Evolutionary conservation across 345 rosid species (phyloP).

Genomic region (Euphorbia pulcherrima): DNA sequence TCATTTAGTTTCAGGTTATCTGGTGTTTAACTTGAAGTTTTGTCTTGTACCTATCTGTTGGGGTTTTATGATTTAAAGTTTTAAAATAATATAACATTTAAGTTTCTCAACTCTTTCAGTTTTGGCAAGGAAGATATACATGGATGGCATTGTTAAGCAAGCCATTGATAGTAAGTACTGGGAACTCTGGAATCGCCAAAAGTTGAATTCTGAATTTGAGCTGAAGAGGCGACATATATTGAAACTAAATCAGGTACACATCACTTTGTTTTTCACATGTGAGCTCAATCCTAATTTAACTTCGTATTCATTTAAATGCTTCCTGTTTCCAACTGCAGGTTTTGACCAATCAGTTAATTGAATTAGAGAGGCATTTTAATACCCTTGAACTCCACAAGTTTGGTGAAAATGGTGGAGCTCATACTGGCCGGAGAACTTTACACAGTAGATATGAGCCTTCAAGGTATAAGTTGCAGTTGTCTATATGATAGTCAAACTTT

Average conservation of each 20-base stretch:
- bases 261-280: constrained; percentile 13
- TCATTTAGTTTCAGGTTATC: neutral
- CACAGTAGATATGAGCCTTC: constrained; percentile 54
- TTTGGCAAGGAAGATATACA: constrained; percentile 66
- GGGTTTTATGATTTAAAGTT: neutral
- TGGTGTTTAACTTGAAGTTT: neutral
- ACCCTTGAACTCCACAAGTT: constrained; percentile 74
- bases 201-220: constrained; percentile 79
- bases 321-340: constrained; percentile 47
- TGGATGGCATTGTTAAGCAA: constrained; percentile 83
- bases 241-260: constrained; percentile 64
- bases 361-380: constrained; percentile 85
- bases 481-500: constrained; percentile 8
- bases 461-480: constrained; percentile 43
- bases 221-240: constrained; percentile 59
- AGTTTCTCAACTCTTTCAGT: constrained; percentile 37
- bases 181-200: constrained; percentile 90
- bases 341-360: constrained; percentile 75
- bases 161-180: constrained; percentile 70
- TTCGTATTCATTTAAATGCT: constrained; percentile 12
- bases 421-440: constrained; percentile 40
- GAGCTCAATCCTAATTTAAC: constrained; percentile 13
- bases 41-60: neutral
- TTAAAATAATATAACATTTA: neutral
- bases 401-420: constrained; percentile 49